Base-by-base conservation (phyloP, 768 basidiomycete species). In the Rhodotorula sphaerocarpa region DNA sequence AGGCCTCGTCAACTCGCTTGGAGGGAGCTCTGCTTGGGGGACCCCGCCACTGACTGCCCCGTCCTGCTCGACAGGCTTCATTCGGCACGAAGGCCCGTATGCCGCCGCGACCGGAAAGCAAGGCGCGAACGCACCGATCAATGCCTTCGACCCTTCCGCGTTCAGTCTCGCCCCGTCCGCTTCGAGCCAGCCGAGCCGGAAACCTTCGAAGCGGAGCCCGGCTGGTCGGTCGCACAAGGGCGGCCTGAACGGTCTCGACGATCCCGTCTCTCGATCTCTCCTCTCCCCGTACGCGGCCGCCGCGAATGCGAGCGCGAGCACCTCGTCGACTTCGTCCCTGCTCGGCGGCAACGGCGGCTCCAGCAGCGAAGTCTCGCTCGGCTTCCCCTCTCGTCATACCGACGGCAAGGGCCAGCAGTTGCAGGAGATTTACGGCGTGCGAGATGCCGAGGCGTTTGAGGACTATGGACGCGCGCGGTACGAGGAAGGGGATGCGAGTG, bases 21-120 rank as follows among this genome's bases (percentile, higher is more conserved):
- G 12, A 3, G 34, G 7, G 43, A 15, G 16, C 10, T 6, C 30
- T 31, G 41, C 21, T 16, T 4, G 21, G 11, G 18, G 16, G 31
- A 21, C 14, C 48, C 45, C 30, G 33, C 43, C 27, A 7, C n/a
- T 12, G 20, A 2, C n/a, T n/a, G n/a, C n/a, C n/a, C 21, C 25
- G 12, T 2, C 11, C 27, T 3, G 4, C 11, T n/a, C 34, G 3
- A 16, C 57, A 69, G 68, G 57, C n/a, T 63, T 69, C 34, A 27
- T 57, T 15, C 68, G 68, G 0, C 68, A 69, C 55, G 68, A 69
- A 9, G 68, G 68, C 15, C 68, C 68, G 12, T 69, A 63, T 51
- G 68, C 68, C 7, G 68, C 68, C 9, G 68, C 68, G 0, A 46
- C 50, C 21, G 60, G 61, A 23, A 66, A 56, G 34, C 59, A 56